Base-by-base conservation (phyloP, 768 basidiomycete species). In the Pisolithus marmoratus region DNA sequence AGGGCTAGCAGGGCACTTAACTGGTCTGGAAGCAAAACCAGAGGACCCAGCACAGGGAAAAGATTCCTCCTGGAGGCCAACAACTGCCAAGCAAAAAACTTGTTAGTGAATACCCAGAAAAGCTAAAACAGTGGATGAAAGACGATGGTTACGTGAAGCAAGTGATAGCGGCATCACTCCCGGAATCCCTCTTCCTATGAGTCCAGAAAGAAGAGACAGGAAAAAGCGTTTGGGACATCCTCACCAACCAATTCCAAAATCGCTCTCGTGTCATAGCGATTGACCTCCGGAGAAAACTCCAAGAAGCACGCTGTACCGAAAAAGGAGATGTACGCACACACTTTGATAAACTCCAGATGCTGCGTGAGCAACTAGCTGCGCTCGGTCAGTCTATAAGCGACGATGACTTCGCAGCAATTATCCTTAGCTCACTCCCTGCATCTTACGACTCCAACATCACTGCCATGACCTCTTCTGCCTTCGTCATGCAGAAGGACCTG, bases 361-460 rank as follows among this genome's bases (percentile, higher is more conserved):
- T 71, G 60, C 55, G 54, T 4, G 66, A 72, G 48, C 59, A 70
- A 29, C 62, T 74, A 14, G 62, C 68, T 0, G 59, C 65, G 3
- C 66, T 71, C 62, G 71, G 68, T n/a, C 54, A 63, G 4, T 71
- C 45, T 67, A 34, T 46, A n/a, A 34, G 8, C 2, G 46, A 46
- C 4, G 31, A 46, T 14, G 11, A 46, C 27, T 20, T 68, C 55
- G 58, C 60, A 27, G 58, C 60, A 2, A 71, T 72, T 37, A 60
- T 72, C 29, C 59, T 72, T 26, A 54, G 58, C 19, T 73, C 72
- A 5, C 63, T 74, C 20, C 71, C 71, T 6, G 20, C 45, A 1
- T 67, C 62, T n/a, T 73, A 67, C 51, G 63, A 68, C 45, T 46
- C 65, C 24, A 63, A 57, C 41, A 57, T 71, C 48, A 62, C 68